phyloP scores from a whole-genome alignment of 1,139 yeast genomes.

The Scheffersomyces insectosa region DNA sequence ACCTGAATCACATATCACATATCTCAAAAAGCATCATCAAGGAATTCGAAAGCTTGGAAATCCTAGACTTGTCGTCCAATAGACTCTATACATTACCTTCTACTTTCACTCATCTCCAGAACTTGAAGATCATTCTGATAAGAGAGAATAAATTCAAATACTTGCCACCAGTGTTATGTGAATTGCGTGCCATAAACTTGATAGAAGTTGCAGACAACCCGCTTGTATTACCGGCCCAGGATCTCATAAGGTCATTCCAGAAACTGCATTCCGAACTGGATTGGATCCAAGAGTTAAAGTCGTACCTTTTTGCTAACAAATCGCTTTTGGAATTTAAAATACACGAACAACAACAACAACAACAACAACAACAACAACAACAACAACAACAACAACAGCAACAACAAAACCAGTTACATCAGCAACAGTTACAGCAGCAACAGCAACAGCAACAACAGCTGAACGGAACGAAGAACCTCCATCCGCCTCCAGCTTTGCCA shows the following conservation, averaged over 20 bases:
- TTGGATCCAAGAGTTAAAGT: slow-evolving; percentile 56
- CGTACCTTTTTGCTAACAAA: slow-evolving; percentile 36
- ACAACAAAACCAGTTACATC: too few species aligned
- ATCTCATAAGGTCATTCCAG: slow-evolving; percentile 34
- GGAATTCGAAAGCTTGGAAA: slow-evolving; percentile 53
- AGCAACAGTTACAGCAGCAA: slow-evolving; percentile 6
- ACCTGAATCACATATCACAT: slow-evolving; percentile 54
- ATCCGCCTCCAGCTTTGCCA: slow-evolving; percentile 4
- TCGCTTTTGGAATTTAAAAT: slow-evolving; percentile 21
- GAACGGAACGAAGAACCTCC: not conserved
- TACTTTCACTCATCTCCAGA: slow-evolving; percentile 39
- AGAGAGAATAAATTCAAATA: slow-evolving; percentile 61
- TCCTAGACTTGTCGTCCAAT: slow-evolving; percentile 68
- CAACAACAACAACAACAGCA: slow-evolving; percentile 8
- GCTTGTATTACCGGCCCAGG: slow-evolving; percentile 51
- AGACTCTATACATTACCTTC: slow-evolving; percentile 44
- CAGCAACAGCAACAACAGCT: slow-evolving; percentile 8
- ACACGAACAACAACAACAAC: slow-evolving; percentile 10
- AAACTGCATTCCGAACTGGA: slow-evolving; percentile 46
- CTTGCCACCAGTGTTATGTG: slow-evolving; percentile 58
- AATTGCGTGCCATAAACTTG: slow-evolving; percentile 53
- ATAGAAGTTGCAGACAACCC: slow-evolving; percentile 77
- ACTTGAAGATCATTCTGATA: slow-evolving; percentile 59
- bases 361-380: slow-evolving; percentile 6
- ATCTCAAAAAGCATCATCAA: slow-evolving; percentile 49